These are phyloP conservation scores for Hypoxylon sp. DNA, from an alignment of 2,329 filamentous ascomycete genomes.

Conservation along the genomic window DNA sequence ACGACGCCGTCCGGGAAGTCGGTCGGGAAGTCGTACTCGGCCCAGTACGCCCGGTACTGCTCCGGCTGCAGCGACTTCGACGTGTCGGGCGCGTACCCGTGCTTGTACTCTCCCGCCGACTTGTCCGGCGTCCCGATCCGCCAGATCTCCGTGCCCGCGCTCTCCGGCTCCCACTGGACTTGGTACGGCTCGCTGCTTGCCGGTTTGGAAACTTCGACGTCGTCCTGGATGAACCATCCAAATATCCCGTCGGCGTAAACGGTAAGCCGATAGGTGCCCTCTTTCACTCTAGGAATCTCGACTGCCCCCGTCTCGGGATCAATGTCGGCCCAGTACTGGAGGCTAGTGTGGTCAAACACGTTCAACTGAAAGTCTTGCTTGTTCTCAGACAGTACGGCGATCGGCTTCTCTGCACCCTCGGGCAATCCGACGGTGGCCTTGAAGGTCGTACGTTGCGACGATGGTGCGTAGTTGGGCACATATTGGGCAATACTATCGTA, in stretches of 20 bases:
- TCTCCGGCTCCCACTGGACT: conserved; percentile 60
- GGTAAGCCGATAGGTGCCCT: conserved; percentile 67
- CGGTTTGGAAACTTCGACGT: conserved; percentile 51
- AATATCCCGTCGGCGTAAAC: conserved; percentile 70
- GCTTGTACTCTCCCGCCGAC: conserved; percentile 65
- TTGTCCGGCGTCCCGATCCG: conserved; percentile 69
- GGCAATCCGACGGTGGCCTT: conserved; percentile 62
- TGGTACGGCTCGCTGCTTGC: conserved; percentile 49
- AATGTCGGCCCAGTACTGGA: conserved; percentile 69
- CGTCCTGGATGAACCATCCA: conserved; percentile 65
- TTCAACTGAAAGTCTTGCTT: conserved; percentile 67
- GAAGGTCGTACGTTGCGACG: conserved; percentile 59
- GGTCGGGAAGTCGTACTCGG: conserved; percentile 62
- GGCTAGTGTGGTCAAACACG: conserved; percentile 58
- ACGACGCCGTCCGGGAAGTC: conserved; percentile 66
- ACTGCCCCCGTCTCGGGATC: conserved; percentile 54
- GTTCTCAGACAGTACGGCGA: conserved; percentile 63
- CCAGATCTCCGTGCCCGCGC: conserved; percentile 65
- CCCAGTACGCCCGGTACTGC: conserved; percentile 68
- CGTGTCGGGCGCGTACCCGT: conserved; percentile 59
- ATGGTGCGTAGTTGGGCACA: conserved; percentile 65
- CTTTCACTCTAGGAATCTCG: conserved; percentile 61
- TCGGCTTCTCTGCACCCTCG: conserved; percentile 55
- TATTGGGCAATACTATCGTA: conserved; percentile 68
- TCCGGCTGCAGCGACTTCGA: conserved; percentile 59